These are phyloP conservation scores for Tulasnella calospora DNA, from an alignment of 768 basidiomycete species.

Conservation along the genomic window DNA sequence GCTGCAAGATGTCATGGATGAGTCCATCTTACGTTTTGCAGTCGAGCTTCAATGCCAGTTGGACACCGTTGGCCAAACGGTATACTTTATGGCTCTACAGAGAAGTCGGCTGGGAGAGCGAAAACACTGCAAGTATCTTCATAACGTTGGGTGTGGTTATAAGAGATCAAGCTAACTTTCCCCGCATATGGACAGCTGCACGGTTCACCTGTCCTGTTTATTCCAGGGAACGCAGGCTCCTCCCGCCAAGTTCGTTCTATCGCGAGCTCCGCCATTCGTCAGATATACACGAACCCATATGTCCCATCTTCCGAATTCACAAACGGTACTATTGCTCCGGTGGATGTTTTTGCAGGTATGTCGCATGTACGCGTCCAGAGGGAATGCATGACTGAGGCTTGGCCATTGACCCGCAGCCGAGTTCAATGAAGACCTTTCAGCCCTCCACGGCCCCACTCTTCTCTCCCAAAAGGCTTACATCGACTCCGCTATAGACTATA, in stretches of 20 bases:
- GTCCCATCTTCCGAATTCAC: constrained; percentile 51
- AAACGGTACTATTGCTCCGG: constrained; percentile 45
- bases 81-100: constrained; percentile 90
- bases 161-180: neutral
- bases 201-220: constrained; percentile 87
- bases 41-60: constrained; percentile 55
- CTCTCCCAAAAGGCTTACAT: constrained; percentile 76
- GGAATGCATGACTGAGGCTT: neutral
- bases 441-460: constrained; percentile 87
- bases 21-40: constrained; percentile 82
- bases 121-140: constrained; percentile 45
- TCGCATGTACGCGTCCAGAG: neutral
- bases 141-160: neutral
- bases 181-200: constrained; percentile 31
- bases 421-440: constrained; percentile 95
- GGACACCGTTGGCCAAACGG: constrained; percentile 65
- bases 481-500: constrained; percentile 62
- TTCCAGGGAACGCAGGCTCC: constrained; percentile 96
- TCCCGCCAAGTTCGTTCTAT: constrained; percentile 92
- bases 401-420: constrained; percentile 50
- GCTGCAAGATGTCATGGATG: constrained; percentile 97
- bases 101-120: constrained; percentile 76
- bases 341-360: constrained; percentile 86
- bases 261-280: constrained; percentile 81
- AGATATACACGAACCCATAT: constrained; percentile 64